Evolutionary conservation across 2,329 filamentous ascomycete species (phyloP), one percentile per base, ranked within the genome.

Genomic region (Colletotrichum trifolii): DNA sequence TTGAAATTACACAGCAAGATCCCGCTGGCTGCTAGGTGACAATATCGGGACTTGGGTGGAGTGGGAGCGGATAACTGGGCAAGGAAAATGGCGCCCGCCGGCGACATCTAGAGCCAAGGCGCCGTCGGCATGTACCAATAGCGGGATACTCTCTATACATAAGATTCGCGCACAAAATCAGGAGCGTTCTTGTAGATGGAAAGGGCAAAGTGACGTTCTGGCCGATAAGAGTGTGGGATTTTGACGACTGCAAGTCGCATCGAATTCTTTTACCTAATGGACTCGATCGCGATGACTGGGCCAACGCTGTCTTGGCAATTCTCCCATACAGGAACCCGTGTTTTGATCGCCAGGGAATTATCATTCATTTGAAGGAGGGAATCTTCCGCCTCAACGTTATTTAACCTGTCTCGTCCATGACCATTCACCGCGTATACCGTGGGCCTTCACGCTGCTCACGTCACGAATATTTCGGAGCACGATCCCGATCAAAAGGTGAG

Each of bases 91-190:
- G 48, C 34, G 48, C 48, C 48, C 48, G 48, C 35, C 48, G 48
- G 48, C 48, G 48, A 50, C n/a, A 35, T 13, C 34, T 15, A 50
- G 9, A 12, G 48, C 48, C 48, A 49, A 49, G 33, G 5, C 46
- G 46, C 46, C 46, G 46, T 13, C 46, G 46, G 46, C 46, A 25
- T 17, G 15, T 40, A 9, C 8, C 38, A 40, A 10, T 8, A 10
- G 38, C 9, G 1, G 1, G 6, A 1, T 40, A 13, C 38, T 40
- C 9, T 9, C 38, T 40, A 25, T 25, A 25, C 25, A 25, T 25
- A 25, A 25, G 6, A 40, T 13, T 9, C 1, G 4, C 38, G 25
- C 25, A 1, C 25, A 25, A 40, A n/a, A 13, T 9, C 46, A 11
- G 46, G 8, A 48, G 13, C 25, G 11, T 48, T 35, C 46, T 13